Percentiles rank a stretch among this genome's conserved stretches.
These are phyloP conservation scores for Physaria fendleri DNA, from an alignment of 345 rosid species.

Conservation along the genomic window DNA sequence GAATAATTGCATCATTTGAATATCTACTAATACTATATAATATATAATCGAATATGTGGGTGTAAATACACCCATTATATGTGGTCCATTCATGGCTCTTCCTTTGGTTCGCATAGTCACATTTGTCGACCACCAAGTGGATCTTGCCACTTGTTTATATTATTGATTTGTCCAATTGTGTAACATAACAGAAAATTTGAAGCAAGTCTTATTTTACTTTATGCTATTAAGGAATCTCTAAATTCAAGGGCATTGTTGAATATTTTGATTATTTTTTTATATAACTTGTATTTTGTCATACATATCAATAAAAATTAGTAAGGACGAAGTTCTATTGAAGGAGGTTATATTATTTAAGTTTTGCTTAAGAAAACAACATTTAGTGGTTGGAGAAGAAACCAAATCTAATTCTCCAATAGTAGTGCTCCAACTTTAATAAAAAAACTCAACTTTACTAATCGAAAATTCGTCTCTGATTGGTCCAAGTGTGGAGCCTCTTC, in stretches of 20 bases:
- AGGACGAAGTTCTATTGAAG: neutral
- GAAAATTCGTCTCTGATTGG: constrained; percentile 22
- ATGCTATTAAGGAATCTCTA: neutral
- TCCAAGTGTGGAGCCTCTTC: constrained; percentile 28
- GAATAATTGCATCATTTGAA: constrained; percentile 1
- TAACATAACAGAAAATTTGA: constrained; percentile 10
- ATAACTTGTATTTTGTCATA: neutral
- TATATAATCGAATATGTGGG: constrained; percentile 17
- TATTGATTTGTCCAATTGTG: constrained; percentile 21
- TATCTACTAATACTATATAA: neutral
- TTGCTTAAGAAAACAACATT: neutral
- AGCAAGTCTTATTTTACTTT: too few species aligned
- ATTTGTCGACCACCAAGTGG: constrained; percentile 24
- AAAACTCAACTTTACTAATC: constrained; percentile 8
- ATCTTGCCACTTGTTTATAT: neutral
- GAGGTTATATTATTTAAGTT: neutral
- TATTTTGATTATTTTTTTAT: neutral
- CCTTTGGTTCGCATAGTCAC: constrained; percentile 11
- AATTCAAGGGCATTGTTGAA: neutral
- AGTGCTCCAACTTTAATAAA: too few species aligned
- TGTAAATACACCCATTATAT: constrained; percentile 19
- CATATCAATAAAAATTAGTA: neutral
- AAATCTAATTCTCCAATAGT: constrained; percentile 19
- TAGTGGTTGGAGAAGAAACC: constrained; percentile 26
- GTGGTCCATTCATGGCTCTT: constrained; percentile 24